These are phyloP conservation scores for Globisporangium recalcitrans DNA, from an alignment of 352 stramenopile genomes.

Conservation along the genomic window DNA sequence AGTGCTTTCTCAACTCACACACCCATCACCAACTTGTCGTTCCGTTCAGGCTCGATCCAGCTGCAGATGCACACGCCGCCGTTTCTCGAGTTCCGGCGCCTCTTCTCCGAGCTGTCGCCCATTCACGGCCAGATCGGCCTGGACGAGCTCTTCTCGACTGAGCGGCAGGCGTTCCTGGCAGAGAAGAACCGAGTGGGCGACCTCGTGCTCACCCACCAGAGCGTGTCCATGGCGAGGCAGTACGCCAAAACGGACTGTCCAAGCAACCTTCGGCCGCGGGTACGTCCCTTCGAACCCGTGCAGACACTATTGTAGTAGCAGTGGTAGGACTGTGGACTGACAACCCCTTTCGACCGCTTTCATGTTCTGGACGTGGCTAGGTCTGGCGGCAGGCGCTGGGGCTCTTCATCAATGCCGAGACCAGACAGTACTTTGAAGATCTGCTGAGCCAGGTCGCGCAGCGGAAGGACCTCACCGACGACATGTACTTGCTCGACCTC, in stretches of 20 bases:
- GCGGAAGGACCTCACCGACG: conserved; percentile 58
- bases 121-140: conserved; percentile 51
- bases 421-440: conserved; percentile 41
- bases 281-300: conserved; percentile 13
- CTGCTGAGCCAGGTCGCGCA: conserved; percentile 31
- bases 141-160: conserved; percentile 52
- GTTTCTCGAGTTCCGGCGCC: conserved; percentile 33
- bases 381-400: conserved; percentile 61
- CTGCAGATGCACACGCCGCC: conserved; percentile 43
- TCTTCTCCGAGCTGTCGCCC: conserved; percentile 51
- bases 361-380: conserved; percentile 9
- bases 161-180: conserved; percentile 45
- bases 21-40: not conserved
- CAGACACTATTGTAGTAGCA: not conserved
- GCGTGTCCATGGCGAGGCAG: conserved; percentile 64
- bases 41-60: conserved; percentile 47
- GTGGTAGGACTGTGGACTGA: not conserved
- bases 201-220: conserved; percentile 54
- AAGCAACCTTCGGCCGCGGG: conserved; percentile 42
- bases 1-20: not conserved
- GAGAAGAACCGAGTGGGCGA: conserved; percentile 70
- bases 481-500: conserved; percentile 80
- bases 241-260: conserved; percentile 76
- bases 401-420: conserved; percentile 26
- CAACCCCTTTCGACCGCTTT: not conserved